Percentiles rank a stretch among this genome's conserved stretches.
Conservation (phyloP, 768 basidiomycete species). For the Phanerodontia chrysosporium region DNA sequence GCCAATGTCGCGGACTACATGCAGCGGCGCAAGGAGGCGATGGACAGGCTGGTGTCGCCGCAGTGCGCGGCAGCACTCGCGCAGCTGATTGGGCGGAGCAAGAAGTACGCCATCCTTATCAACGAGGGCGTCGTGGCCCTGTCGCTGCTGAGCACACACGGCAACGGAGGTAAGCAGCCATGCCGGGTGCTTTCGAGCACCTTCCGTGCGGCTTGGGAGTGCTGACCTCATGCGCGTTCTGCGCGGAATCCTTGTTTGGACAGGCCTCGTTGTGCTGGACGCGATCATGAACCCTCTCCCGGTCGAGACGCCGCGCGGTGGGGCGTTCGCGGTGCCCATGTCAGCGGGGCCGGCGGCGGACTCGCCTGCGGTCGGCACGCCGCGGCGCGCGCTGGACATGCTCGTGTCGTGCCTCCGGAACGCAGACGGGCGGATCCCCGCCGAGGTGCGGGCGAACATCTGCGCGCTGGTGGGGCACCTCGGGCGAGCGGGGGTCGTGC, state of each 20-base stretch:
- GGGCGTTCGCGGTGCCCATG: conserved; percentile 14
- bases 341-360: conserved; percentile 32
- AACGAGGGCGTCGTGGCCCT: conserved; percentile 88
- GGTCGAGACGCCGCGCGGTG: conserved; percentile 28
- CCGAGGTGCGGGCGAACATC: conserved; percentile 73
- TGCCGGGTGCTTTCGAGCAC: too few species aligned
- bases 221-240: not conserved
- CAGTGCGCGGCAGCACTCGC: conserved; percentile 60
- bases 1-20: conserved; percentile 37
- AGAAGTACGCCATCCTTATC: conserved; percentile 77
- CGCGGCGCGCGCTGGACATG: conserved; percentile 63
- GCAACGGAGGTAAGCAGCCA: conserved; percentile 65
- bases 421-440: conserved; percentile 43
- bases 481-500: conserved; percentile 46
- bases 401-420: conserved; percentile 60
- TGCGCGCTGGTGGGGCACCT: conserved; percentile 70
- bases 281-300: conserved; percentile 51
- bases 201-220: not conserved
- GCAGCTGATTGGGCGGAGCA: conserved; percentile 69
- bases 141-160: conserved; percentile 66
- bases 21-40: conserved; percentile 48
- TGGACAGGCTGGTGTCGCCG: conserved; percentile 45
- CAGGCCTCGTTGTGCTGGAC: conserved; percentile 61
- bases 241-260: conserved; percentile 1
- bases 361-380: conserved; percentile 43